A percentile compares a stretch with the other conserved stretches of the same genome.
These are phyloP conservation scores for Sanghuangporus baumii DNA, from an alignment of 1,284 basidiomycete species.

Conservation along the genomic window DNA sequence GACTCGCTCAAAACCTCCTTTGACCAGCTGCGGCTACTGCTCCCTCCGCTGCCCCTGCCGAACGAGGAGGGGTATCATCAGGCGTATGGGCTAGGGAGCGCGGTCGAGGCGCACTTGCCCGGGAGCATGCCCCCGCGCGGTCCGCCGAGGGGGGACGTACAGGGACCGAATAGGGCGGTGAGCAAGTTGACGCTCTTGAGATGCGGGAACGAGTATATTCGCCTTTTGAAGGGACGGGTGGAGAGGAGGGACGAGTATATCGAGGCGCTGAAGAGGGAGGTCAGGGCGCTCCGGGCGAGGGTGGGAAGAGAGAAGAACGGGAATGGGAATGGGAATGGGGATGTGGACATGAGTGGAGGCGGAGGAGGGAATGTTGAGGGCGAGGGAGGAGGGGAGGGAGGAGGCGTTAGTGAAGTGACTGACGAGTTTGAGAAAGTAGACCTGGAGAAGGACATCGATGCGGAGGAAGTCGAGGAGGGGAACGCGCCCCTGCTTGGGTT, in stretches of 20 bases:
- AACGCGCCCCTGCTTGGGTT: slow-evolving; percentile 17
- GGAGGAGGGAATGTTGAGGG: slow-evolving; percentile 22
- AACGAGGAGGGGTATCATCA: slow-evolving; percentile 49
- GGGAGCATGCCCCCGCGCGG: slow-evolving; percentile 83
- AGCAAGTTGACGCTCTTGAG: slow-evolving; percentile 91
- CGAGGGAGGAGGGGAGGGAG: slow-evolving; percentile 3
- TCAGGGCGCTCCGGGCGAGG: slow-evolving; percentile 50
- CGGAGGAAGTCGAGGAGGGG: slow-evolving; percentile 34
- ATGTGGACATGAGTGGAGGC: slow-evolving; percentile 52
- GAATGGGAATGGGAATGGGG: slow-evolving; percentile 35
- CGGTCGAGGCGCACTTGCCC: slow-evolving; percentile 64
- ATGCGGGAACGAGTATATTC: slow-evolving; percentile 86
- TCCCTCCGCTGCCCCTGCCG: slow-evolving; percentile 85
- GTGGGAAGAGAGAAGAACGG: slow-evolving; percentile 26
- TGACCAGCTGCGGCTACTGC: slow-evolving; percentile 83
- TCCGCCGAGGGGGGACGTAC: slow-evolving; percentile 77
- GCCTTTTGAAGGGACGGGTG: slow-evolving; percentile 70
- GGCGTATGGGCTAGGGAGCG: slow-evolving; percentile 8
- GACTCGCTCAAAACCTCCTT: slow-evolving; percentile 96
- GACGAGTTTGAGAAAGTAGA: slow-evolving; percentile 25
- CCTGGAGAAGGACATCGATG: slow-evolving; percentile 41
- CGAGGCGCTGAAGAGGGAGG: slow-evolving; percentile 59
- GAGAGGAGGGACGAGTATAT: slow-evolving; percentile 84
- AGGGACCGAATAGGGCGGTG: slow-evolving; percentile 92
- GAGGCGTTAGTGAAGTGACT: slow-evolving; percentile 17